Base-by-base conservation (phyloP, 306 rosid genomes). In the Amphicarpaea edgeworthii region DNA sequence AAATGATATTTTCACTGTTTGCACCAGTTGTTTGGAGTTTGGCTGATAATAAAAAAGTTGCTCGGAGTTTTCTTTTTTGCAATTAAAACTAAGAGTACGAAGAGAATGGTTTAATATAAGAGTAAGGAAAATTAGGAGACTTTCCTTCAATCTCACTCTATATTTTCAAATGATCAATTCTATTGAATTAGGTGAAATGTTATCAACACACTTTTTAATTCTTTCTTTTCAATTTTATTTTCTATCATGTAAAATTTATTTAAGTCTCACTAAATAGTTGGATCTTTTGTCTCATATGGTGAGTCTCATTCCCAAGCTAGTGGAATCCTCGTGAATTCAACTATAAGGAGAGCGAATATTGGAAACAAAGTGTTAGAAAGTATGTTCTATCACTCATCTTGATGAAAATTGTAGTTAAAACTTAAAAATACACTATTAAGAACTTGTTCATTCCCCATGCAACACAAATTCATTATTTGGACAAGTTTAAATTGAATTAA, bases 401-500 rank as follows among this genome's bases (percentile, higher is more conserved):
- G 15, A 21, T 23, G 17, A 9, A 73, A 30, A 46, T 21, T 55
- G 37, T 66, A 5, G 4, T 45, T 11, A 5, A 40, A 30, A 30
- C 1, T 24, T n/a, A 24, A 24, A 59, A 24, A 45, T 15, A 12
- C 6, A 12, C 61, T 23, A 11, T 12, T n/a, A 14, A 77, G 20
- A 68, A 43, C 60, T 58, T 55, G 51, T 3, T 45, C 62, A 68
- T 77, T 42, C 19, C 23, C 61, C 4, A 43, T 1, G 9, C 46
- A 61, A 49, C 65, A 50, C 37, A 70, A 10, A 70, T 5, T 19
- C 2, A n/a, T 12, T 60, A n/a, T 59, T 38, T 5, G 14, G 41
- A 62, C 23, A 24, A 38, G 20, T 50, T 28, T 54, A 20, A 65
- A 55, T 42, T 60, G 8, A 45, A 55, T 54, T 14, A 6, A 71